Evolutionary conservation across 495 filamentous ascomycete genomes (phyloP), one percentile per base, ranked within the genome.

Genomic region (Trichoderma erinaceum): DNA sequence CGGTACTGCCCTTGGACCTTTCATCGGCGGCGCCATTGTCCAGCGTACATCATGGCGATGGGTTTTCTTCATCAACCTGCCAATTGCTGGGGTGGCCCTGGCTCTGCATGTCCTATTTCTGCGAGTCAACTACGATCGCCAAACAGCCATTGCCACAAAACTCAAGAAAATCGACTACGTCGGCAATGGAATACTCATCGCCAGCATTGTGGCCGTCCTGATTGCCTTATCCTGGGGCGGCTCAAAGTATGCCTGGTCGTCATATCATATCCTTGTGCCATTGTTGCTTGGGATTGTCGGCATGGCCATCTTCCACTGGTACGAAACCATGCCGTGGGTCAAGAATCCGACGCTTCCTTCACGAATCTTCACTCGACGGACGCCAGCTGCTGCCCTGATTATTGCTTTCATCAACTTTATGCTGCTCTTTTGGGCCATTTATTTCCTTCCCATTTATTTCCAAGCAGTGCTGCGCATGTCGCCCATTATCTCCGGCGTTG

Each of bases 391-490:
- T 43, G 67, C 69, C 16, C 70, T 73, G 46, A 63, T 76, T 4
- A 77, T 88, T 68, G 85, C 82, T 69, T 86, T 89, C 75, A 78
- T 81, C 64, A 89, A 92, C 74, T 85, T 85, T 50, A 82, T 84
- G 68, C 86, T 90, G 66, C 91, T 92, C 81, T 90, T 92, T 69
- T 78, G 84, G 15, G 87, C 81, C 43, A 81, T 85, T 63, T 92
- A 92, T 75, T 92, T 87, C 74, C 80, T 92, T 27, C 90, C 90
- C 0, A 78, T 92, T 13, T 92, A 91, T 76, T 90, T 89, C 75
- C 88, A 91, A 73, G 85, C 86, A 43, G 90, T 91, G 8, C 83
- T 92, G 5, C 85, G 87, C 25, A 83, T 86, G 13, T 80, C 82
- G 12, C 90, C 92, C 0, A 85, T 94, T 64, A 75, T 91, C 11